Percentiles rank a stretch among this genome's conserved stretches.
Conservation (phyloP, 2,329 filamentous ascomycete species). For the Diaporthe sp. region DNA sequence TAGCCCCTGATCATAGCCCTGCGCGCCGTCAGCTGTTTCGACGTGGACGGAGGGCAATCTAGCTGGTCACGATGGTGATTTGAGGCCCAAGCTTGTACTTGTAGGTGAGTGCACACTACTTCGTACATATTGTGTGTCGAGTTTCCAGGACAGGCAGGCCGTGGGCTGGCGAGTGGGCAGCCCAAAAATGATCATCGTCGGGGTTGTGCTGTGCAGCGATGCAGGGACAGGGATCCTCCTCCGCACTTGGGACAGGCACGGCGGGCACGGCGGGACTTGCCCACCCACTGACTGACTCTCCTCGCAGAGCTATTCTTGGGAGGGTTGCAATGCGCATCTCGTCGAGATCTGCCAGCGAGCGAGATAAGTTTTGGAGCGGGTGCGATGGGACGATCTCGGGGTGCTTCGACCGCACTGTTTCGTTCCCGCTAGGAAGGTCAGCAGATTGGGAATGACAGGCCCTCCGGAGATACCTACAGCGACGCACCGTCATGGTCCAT, state of each 20-base stretch:
- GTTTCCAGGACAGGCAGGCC: background rate
- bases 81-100: background rate
- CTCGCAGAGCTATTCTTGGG: slow-evolving; percentile 16
- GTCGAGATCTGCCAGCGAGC: slow-evolving; percentile 21
- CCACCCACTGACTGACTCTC: background rate
- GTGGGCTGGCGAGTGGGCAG: background rate
- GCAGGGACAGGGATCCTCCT: slow-evolving; percentile 26
- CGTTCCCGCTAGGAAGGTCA: background rate
- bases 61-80: background rate
- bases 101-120: background rate
- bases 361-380: slow-evolving; percentile 30
- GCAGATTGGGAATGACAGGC: slow-evolving; percentile 21
- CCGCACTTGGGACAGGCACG: slow-evolving; percentile 12
- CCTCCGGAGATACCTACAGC: slow-evolving; percentile 29
- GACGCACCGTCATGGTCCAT: slow-evolving; percentile 19
- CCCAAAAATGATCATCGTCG: slow-evolving; percentile 27
- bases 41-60: background rate
- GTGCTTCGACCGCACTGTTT: background rate
- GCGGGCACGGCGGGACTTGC: background rate
- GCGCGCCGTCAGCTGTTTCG: background rate
- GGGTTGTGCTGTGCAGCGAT: slow-evolving; percentile 7
- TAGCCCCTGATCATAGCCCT: background rate
- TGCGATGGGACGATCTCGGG: slow-evolving; percentile 19
- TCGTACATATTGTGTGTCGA: background rate
- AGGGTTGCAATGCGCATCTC: slow-evolving; percentile 5